Base-by-base conservation (phyloP, 1,284 basidiomycete species). In the Exobasidium rhododendri region DNA sequence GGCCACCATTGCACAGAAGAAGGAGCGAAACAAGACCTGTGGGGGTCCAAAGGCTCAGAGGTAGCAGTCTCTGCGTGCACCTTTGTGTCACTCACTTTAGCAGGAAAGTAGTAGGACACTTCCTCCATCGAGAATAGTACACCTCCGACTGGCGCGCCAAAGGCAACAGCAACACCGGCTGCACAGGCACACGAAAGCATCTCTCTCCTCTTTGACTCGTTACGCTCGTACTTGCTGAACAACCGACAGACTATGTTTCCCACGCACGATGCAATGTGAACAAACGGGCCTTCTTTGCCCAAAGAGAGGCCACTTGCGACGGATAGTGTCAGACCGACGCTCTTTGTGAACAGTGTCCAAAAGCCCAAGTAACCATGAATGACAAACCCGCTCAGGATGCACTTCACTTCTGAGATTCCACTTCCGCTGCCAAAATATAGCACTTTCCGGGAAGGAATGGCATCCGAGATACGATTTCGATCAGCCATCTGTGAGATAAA, bases 361-460 rank as follows among this genome's bases (percentile, higher is more conserved):
- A 90, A 87, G 11, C 92, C 89, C 43, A 98, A 84, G 79, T 90
- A 99, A 0, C 92, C 92, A 80, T 94, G 88, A 88, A 98, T 97
- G 73, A 97, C 94, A 73, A 97, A 97, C 4, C 61, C 65, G 62
- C 91, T 93, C 43, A 98, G 83, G 62, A 97, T 96, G 65, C 92
- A 94, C 82, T 97, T 98, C 80, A 97, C 89, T 80, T 97, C 94
- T 0, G 94, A 93, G 61, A 97, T 94, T 65, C 94, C 94, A 74
- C 90, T 92, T 13, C 94, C 94, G 29, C 92, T 91, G 13, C 94
- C 94, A 87, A 90, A 70, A 63, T 68, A 70, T 56, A 62, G 65
- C 40, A 61, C 55, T 50, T 65, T 68, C 1, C 62, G 46, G n/a
- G 72, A 93, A 92, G 72, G 53, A 26, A 74, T 63, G 17, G 70